A percentile compares a stretch with the other conserved stretches of the same genome.
Conservation (phyloP, 2,329 filamentous ascomycete genomes). For the Colletotrichum brevisporum region DNA sequence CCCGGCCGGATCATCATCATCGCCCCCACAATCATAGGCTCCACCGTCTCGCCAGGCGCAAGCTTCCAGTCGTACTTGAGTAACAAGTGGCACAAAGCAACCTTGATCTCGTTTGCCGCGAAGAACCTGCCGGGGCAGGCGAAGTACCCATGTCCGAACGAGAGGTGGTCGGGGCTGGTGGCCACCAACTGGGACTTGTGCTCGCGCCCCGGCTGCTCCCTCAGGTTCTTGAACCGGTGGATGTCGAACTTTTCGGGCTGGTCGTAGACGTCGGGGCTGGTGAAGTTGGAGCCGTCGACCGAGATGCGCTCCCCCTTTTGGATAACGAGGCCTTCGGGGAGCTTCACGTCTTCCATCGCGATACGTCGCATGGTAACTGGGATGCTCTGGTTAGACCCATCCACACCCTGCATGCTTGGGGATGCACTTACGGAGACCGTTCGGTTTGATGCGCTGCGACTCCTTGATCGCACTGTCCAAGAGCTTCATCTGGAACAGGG, state of each 20-base stretch:
- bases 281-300: conserved; percentile 38
- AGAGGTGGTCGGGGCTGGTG: conserved; percentile 47
- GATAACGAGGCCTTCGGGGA: conserved; percentile 42
- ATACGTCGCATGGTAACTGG: too few species aligned
- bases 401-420: too few species aligned
- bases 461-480: conserved; percentile 48
- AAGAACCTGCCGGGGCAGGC: conserved; percentile 57
- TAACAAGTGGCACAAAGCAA: conserved; percentile 48
- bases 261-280: conserved; percentile 38
- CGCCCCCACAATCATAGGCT: neutral
- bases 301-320: conserved; percentile 41
- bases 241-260: conserved; percentile 42
- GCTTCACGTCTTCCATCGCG: conserved; percentile 31
- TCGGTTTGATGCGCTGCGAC: conserved; percentile 44
- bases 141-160: conserved; percentile 54
- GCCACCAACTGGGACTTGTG: conserved; percentile 50
- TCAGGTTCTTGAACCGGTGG: conserved; percentile 40
- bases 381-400: conserved; percentile 29
- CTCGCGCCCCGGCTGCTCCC: conserved; percentile 34
- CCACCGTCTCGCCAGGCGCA: neutral
- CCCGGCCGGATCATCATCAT: conserved; percentile 16
- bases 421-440: conserved; percentile 30
- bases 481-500: conserved; percentile 43
- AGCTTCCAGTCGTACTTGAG: conserved; percentile 49
- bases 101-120: conserved; percentile 54